Percentiles rank a stretch among this genome's conserved stretches.
phyloP scores from a whole-genome alignment of 1,284 basidiomycete genomes.

The Tylopilus sp. region DNA sequence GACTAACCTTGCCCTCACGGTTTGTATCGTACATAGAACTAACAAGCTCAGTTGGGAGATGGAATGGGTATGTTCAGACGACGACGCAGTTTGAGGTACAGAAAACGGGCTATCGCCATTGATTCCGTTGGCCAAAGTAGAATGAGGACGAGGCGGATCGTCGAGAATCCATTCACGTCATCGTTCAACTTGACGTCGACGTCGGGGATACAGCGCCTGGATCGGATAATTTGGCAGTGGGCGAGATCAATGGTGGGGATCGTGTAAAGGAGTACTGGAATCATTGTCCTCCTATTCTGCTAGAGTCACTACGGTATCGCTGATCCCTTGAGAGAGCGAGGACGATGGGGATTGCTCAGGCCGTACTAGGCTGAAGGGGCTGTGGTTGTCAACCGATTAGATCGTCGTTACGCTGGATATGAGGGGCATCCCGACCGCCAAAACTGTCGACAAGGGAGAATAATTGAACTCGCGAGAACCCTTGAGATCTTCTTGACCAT shows the following conservation, averaged over 20 bases:
- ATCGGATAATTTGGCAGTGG: conserved; percentile 44
- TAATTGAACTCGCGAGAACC: conserved; percentile 37
- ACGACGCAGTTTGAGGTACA: conserved; percentile 9
- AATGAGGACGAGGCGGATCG: conserved; percentile 21
- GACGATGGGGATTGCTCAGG: conserved; percentile 32
- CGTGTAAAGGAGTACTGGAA: conserved; percentile 37
- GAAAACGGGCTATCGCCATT: conserved; percentile 20
- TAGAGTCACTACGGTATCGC: background rate
- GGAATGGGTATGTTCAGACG: conserved; percentile 18
- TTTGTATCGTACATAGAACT: conserved; percentile 33
- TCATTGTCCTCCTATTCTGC: conserved; percentile 30
- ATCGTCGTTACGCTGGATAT: conserved; percentile 25
- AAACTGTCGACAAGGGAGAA: conserved; percentile 45
- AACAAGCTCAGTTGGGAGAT: conserved; percentile 43
- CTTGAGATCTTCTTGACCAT: conserved; percentile 18
- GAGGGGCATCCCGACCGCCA: conserved; percentile 43
- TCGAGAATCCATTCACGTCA: conserved; percentile 37
- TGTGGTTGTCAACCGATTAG: conserved; percentile 25
- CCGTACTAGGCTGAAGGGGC: conserved; percentile 47
- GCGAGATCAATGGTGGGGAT: conserved; percentile 43
- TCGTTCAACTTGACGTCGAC: conserved; percentile 44
- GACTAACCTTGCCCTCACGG: conserved; percentile 29
- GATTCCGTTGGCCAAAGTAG: conserved; percentile 20
- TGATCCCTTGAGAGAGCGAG: conserved; percentile 33
- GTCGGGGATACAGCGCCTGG: conserved; percentile 33